Base-by-base conservation (phyloP, 805 yeast species). In the Candida sphagnicola region DNA sequence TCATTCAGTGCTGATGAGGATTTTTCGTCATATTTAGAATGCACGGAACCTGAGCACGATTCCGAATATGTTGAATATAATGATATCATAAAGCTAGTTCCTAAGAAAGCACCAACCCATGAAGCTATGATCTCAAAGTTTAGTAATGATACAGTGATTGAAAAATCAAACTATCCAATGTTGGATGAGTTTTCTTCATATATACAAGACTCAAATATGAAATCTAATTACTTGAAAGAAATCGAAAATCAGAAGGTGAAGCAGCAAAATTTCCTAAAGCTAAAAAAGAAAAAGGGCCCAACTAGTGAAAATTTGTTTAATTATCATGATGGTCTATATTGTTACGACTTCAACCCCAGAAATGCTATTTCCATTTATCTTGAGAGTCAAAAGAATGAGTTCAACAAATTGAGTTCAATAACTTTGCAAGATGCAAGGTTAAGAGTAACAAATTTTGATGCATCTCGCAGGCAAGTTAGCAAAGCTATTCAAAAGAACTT, bases 331-430 rank as follows among this genome's bases (percentile, higher is more conserved):
- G 67, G 67, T 2, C 36, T 59, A n/a, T 53, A 52, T 33, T 44
- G 44, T 11, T 47, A 48, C 17, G 70, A 64, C 33, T 64, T 54
- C 38, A 52, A 59, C 41, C 38, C 13, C 11, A 37, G 8, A 31
- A 15, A 21, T 23, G 25, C 34, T 28, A 34, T 31, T 17, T 21
- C 18, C 13, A 33, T 12, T 15, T 34, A 30, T 26, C 23, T 10
- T 16, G 31, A 30, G 29, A 30, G 8, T 23, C 35, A 21, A 4
- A 21, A 19, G 15, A 24, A 18, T 13, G 26, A 16, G 10, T 17
- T 21, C 19, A 28, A 32, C 11, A 12, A 26, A 26, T 18, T 34
- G 8, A 19, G 16, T 4, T 5, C 21, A 10, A 23, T 14, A 14
- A n/a, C 35, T 5, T 18, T 41, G n/a, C 21, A 37, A 31, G 37